Percentiles rank a stretch among this genome's conserved stretches.
Conservation (phyloP, 2,329 filamentous ascomycete species). For the Colletotrichum sp. region DNA sequence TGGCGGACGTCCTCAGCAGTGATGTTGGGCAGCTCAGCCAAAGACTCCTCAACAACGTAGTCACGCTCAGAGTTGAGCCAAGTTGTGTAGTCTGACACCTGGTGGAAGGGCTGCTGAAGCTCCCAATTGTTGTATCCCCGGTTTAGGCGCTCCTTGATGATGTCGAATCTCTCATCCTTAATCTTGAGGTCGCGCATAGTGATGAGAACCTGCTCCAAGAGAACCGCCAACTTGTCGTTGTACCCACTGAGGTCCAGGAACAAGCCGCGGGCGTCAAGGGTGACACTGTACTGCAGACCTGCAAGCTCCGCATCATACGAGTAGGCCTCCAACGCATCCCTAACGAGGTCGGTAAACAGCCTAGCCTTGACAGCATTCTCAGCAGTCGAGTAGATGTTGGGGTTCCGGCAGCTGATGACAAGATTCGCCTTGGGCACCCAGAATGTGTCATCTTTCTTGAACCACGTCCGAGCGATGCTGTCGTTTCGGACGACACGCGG, state of each 20-base stretch:
- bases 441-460: slow-evolving; percentile 97
- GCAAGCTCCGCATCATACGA: slow-evolving; percentile 96
- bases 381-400: slow-evolving; percentile 79
- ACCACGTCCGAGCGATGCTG: slow-evolving; percentile 83
- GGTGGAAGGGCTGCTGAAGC: slow-evolving; percentile 86
- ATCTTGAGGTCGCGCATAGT: slow-evolving; percentile 87
- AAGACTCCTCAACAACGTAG: slow-evolving; percentile 80
- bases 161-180: slow-evolving; percentile 85
- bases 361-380: slow-evolving; percentile 79
- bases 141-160: slow-evolving; percentile 84
- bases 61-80: slow-evolving; percentile 81
- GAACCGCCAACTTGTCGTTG: slow-evolving; percentile 92
- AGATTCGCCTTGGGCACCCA: slow-evolving; percentile 97
- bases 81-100: slow-evolving; percentile 82
- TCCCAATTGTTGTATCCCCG: slow-evolving; percentile 86
- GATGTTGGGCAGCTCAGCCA: slow-evolving; percentile 76
- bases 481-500: slow-evolving; percentile 90
- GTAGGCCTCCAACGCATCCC: slow-evolving; percentile 89
- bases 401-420: slow-evolving; percentile 79
- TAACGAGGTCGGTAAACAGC: slow-evolving; percentile 84
- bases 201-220: slow-evolving; percentile 86
- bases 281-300: slow-evolving; percentile 83
- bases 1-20: slow-evolving; percentile 75
- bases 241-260: slow-evolving; percentile 86
- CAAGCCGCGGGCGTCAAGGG: slow-evolving; percentile 73